Base-by-base conservation (phyloP, 371 early-diverging fungal genomes). In the Rhizopus arrhizus region DNA sequence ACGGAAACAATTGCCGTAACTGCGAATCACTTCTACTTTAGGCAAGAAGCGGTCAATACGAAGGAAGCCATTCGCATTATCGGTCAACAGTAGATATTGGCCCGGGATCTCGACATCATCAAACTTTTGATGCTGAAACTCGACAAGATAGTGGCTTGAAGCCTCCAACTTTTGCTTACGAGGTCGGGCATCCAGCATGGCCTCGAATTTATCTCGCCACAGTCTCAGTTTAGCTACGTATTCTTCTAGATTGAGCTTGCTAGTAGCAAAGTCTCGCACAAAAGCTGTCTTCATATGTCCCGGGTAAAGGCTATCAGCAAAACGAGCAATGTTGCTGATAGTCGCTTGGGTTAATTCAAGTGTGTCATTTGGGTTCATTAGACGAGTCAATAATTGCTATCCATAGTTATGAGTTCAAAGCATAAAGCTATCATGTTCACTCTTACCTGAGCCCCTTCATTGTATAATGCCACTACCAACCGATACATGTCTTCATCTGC, bases 81-180 rank as follows among this genome's bases (percentile, higher is more conserved):
- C 90, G 65, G 85, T 87, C 53, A 93, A 81, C 80, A 90, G 65
- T 61, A 95, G 74, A 66, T 98, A 98, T 77, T 99, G 98, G 1
- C 99, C 99, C 12, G 99, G 99, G 6, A 99, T 89, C 59, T 98
- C 97, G 5, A 99, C 90, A 65, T 98, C 98, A 67, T 97, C 97
- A 66, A 97, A 96, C 73, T 93, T 94, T 59, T 94, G 92, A 73
- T 96, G 94, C 70, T 98, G 97, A 79, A 98, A 97, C 65, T 99
- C 98, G 3, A 92, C 95, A 53, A 99, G 74, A 76, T 95, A 95
- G 50, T 90, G 93, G 36, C 91, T 90, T 63, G 90, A 89, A 28
- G 89, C 82, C 69, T 96, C 95, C 12, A 97, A 76, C 65, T 89
- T 86, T 60, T 89, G 93, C 41, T 81, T 81, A n/a, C 85, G 75